Conservation (phyloP, 108 stramenopile species). For the Pseudonitzschia pungens region DNA sequence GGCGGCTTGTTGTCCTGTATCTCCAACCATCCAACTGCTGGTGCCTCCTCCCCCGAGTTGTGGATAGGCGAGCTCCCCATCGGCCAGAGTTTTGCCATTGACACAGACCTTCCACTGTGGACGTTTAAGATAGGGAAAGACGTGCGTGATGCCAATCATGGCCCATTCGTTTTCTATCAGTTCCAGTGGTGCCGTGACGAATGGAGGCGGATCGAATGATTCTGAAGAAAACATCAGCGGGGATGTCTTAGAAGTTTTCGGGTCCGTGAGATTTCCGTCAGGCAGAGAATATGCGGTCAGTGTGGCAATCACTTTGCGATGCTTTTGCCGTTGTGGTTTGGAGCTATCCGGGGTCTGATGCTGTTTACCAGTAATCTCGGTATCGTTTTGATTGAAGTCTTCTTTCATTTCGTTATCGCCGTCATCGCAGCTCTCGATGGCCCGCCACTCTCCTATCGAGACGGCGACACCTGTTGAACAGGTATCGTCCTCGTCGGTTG, state of each 20-base stretch:
- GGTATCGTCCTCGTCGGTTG: conserved; percentile 31
- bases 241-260: not conserved
- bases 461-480: conserved; percentile 53
- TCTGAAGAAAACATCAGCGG: not conserved
- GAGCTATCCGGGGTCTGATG: not conserved
- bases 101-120: conserved; percentile 75
- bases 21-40: not conserved
- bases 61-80: conserved; percentile 75
- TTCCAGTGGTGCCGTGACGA: conserved; percentile 57
- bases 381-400: not conserved
- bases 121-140: conserved; percentile 81
- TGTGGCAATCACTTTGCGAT: conserved; percentile 22
- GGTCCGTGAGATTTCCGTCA: not conserved
- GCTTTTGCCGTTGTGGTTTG: conserved; percentile 18
- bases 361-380: not conserved
- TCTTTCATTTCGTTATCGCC: not conserved
- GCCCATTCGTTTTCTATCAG: conserved; percentile 68
- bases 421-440: conserved; percentile 13
- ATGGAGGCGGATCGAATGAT: conserved; percentile 21
- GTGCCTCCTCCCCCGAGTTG: not conserved
- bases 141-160: conserved; percentile 73
- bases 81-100: conserved; percentile 62
- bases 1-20: not conserved
- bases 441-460: conserved; percentile 56
- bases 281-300: conserved; percentile 37